A percentile compares a stretch with the other conserved stretches of the same genome.
Evolutionary conservation across 2,329 filamentous ascomycete species (phyloP).

Genomic region (Taxawa tesnikishii): DNA sequence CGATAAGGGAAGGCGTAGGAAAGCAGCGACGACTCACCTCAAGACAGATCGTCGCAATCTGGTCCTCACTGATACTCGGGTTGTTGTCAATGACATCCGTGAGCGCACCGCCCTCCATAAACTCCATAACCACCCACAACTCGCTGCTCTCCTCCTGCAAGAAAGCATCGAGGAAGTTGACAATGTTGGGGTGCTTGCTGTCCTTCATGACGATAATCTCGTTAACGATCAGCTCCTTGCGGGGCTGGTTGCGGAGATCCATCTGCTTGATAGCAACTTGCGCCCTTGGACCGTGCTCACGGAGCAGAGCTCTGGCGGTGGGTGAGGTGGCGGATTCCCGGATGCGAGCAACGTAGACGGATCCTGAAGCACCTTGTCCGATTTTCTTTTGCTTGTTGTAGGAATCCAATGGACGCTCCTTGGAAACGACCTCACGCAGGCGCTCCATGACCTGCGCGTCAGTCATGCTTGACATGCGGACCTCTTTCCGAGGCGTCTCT

Average conservation of each 20-base stretch:
- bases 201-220: conserved; percentile 99
- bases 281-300: conserved; percentile 65
- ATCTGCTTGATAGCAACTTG: conserved; percentile 99
- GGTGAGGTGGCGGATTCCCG: conserved; percentile 77
- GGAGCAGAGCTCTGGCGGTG: conserved; percentile 65
- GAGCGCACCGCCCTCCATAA: conserved; percentile 95
- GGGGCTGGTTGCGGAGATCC: conserved; percentile 92
- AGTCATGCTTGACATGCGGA: conserved; percentile 97
- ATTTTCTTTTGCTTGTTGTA: conserved; percentile 99
- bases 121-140: conserved; percentile 99
- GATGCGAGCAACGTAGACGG: conserved; percentile 93
- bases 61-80: conserved; percentile 81
- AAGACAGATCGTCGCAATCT: conserved; percentile 92
- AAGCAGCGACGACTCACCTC: conserved; percentile 51
- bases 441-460: conserved; percentile 96
- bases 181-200: conserved; percentile 94
- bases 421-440: conserved; percentile 85
- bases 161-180: conserved; percentile 97
- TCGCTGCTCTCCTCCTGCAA: conserved; percentile 87
- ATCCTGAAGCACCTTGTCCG: conserved; percentile 93
- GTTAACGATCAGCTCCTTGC: conserved; percentile 97
- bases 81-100: conserved; percentile 99
- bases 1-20: neutral
- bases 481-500: conserved; percentile 68
- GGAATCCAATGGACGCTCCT: conserved; percentile 84